These are phyloP conservation scores for Sutorius eximius DNA, from an alignment of 1,284 basidiomycete species.

Conservation along the genomic window DNA sequence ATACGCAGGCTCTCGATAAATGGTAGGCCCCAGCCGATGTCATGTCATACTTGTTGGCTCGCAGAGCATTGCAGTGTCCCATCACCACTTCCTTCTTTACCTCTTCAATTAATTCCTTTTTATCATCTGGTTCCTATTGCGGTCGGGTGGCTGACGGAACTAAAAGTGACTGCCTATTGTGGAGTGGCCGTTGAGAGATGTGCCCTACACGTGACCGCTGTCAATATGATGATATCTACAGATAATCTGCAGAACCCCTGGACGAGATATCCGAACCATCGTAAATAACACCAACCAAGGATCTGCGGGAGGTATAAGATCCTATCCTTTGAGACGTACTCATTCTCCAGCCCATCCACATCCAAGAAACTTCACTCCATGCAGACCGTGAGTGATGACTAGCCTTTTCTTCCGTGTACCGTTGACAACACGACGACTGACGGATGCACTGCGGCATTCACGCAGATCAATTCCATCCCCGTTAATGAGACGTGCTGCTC, in stretches of 20 bases:
- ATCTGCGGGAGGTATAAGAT: conserved; percentile 6
- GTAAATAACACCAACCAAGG: conserved; percentile 13
- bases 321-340: background rate
- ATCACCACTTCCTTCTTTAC: background rate
- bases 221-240: background rate
- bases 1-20: background rate
- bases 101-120: background rate
- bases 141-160: background rate
- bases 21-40: background rate
- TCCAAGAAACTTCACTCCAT: conserved; percentile 13
- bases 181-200: background rate
- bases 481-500: conserved; percentile 29
- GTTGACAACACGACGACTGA: background rate
- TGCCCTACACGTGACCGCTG: background rate
- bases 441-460: background rate
- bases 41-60: background rate
- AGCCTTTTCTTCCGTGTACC: background rate
- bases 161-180: background rate
- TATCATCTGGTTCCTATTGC: background rate
- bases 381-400: conserved; percentile 19
- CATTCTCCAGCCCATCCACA: conserved; percentile 2
- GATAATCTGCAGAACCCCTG: background rate
- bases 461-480: conserved; percentile 20
- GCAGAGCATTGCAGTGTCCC: background rate
- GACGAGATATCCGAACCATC: background rate